Evolutionary conservation across 345 rosid species (phyloP).

Genomic region (Passiflora organensis): DNA sequence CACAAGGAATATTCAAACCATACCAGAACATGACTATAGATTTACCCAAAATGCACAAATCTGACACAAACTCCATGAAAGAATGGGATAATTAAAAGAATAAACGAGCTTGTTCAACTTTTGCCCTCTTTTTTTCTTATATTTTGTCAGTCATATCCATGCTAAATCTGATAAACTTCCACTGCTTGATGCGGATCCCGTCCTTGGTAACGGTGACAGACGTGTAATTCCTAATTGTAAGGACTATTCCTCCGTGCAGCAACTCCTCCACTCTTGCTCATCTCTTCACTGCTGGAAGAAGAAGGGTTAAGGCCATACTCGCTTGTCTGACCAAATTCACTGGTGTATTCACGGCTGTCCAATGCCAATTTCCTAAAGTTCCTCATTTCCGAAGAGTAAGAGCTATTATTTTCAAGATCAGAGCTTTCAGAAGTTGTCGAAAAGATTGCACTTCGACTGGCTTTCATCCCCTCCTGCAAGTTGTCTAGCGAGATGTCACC

Average conservation of each 20-base stretch:
- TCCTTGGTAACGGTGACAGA: no score
- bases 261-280: not conserved
- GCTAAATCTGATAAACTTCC: no score
- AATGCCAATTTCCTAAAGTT: slow-evolving; percentile 38
- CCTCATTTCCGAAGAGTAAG: slow-evolving; percentile 49
- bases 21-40: no score
- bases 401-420: slow-evolving; percentile 21
- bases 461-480: slow-evolving; percentile 42
- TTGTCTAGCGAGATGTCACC: slow-evolving; percentile 57
- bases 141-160: no score
- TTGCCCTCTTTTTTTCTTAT: no score
- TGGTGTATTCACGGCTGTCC: slow-evolving; percentile 44
- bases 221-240: not conserved
- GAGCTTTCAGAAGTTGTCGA: slow-evolving; percentile 26
- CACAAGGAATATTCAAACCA: no score
- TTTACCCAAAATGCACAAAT: no score
- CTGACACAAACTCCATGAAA: no score
- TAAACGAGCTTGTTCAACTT: slow-evolving; percentile 35
- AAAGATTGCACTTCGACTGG: slow-evolving; percentile 27
- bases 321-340: slow-evolving; percentile 58
- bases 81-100: no score
- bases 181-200: no score
- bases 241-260: slow-evolving; percentile 10
- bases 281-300: slow-evolving; percentile 59
- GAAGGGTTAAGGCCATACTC: slow-evolving; percentile 75